Percentiles rank a stretch among this genome's conserved stretches.
These are phyloP conservation scores for Chalaropsis thielavioides DNA, from an alignment of 2,329 filamentous ascomycete genomes.

Conservation along the genomic window DNA sequence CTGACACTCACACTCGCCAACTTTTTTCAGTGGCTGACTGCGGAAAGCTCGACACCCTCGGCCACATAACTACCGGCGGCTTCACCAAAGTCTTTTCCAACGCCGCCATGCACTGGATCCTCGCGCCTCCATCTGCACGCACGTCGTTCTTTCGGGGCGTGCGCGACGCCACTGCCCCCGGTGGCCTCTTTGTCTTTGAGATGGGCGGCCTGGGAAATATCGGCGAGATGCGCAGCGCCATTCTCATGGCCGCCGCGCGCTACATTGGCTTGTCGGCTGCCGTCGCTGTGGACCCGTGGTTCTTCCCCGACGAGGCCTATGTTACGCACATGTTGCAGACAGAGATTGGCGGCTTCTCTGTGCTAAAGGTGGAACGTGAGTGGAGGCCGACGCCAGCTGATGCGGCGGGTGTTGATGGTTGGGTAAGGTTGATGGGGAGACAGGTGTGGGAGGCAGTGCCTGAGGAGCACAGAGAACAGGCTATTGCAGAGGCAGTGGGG, in stretches of 20 bases:
- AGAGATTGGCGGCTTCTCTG: conserved; percentile 32
- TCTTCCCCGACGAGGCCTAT: conserved; percentile 54
- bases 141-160: conserved; percentile 39
- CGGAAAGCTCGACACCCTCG: neutral
- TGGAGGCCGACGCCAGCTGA: conserved; percentile 49
- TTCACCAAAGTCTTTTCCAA: conserved; percentile 51
- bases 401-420: conserved; percentile 47
- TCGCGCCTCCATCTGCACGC: conserved; percentile 33
- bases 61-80: conserved; percentile 17
- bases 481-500: conserved; percentile 39
- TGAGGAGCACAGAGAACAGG: conserved; percentile 35
- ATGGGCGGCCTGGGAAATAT: conserved; percentile 60
- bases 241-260: conserved; percentile 38
- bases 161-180: conserved; percentile 36
- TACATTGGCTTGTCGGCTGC: conserved; percentile 38
- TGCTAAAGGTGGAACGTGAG: conserved; percentile 44
- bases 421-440: conserved; percentile 50
- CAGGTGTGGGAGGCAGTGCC: conserved; percentile 40
- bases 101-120: conserved; percentile 53
- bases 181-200: conserved; percentile 50
- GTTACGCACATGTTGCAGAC: conserved; percentile 31
- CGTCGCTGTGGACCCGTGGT: conserved; percentile 47
- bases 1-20: neutral
- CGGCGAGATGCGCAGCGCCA: conserved; percentile 43
- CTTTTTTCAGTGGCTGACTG: conserved; percentile 10